Base-by-base conservation (phyloP, 2,329 filamentous ascomycete species). In the Sporothrix pseudoabietina region DNA sequence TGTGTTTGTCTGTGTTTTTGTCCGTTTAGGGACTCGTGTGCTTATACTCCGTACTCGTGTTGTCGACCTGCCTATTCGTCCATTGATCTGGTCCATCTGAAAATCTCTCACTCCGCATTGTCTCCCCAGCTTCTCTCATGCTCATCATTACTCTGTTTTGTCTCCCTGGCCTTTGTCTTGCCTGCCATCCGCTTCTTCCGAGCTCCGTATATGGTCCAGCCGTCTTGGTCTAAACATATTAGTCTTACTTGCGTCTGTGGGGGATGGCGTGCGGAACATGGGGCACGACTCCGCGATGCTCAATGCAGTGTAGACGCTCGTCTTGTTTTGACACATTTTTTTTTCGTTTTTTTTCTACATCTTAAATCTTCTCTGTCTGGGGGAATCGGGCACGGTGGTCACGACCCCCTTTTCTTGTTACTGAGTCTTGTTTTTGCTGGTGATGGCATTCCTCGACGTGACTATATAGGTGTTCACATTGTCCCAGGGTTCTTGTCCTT, bases 401-500 rank as follows among this genome's bases (percentile, higher is more conserved):
- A 44, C 54, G 10, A 16, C 6, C 52, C 71, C 71, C 44, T 63
- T 52, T n/a, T 57, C n/a, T 39, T 57, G 30, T 30, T 69, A 30
- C 44, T 19, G 32, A 26, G 19, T 19, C 6, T 16, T 57, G 39
- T 22, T 6, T 55, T 69, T 54, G 35, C 47, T 44, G 44, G 9
- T n/a, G 54, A 63, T 52, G 54, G 32, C 32, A 63, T 63, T 49
- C 41, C 65, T 54, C 26, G 26, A 41, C 52, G 22, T n/a, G 52
- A 52, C 22, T 72, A 72, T 69, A 72, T 69, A 72, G 69, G 71
- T 72, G 59, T 41, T 41, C 57, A 41, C 63, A 19, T 44, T 35
- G 71, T 41, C 41, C 65, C 32, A 49, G 49, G 32, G 9, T 16
- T 9, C 39, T 22, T 4, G 4, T 59, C 14, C 52, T 44, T 61